Percentiles rank a stretch among this genome's conserved stretches.
Conservation (phyloP, 2,329 filamentous ascomycete genomes). For the Geoglossum cookeanum region DNA sequence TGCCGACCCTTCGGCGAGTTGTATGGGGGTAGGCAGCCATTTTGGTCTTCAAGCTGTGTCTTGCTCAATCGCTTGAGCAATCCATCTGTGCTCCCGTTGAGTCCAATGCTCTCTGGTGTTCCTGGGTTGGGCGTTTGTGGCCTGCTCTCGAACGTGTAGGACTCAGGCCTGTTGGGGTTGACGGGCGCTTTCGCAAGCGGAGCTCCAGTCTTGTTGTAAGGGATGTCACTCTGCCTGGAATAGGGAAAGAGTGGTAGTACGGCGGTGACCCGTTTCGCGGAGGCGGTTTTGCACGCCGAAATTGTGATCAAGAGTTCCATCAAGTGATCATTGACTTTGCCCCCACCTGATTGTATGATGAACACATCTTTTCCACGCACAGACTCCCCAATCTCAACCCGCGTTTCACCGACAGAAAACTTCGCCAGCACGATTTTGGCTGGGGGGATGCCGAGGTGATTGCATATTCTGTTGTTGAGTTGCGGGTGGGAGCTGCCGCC, state of each 20-base stretch:
- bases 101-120: conserved; percentile 43
- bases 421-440: conserved; percentile 73
- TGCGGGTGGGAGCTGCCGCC: conserved; percentile 84
- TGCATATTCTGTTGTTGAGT: conserved; percentile 72
- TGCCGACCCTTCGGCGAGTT: conserved; percentile 16
- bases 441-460: conserved; percentile 67
- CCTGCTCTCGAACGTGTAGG: conserved; percentile 76
- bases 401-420: conserved; percentile 87
- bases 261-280: conserved; percentile 79
- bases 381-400: conserved; percentile 89
- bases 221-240: conserved; percentile 85
- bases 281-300: conserved; percentile 91
- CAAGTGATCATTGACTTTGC: conserved; percentile 87
- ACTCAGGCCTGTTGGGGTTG: conserved; percentile 32
- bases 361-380: conserved; percentile 98
- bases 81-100: conserved; percentile 43
- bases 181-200: conserved; percentile 54
- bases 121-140: conserved; percentile 68
- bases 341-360: conserved; percentile 87
- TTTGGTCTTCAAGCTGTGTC: conserved; percentile 37
- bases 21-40: conserved; percentile 19
- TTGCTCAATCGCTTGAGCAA: conserved; percentile 58
- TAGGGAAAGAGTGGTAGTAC: conserved; percentile 94
- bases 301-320: conserved; percentile 96
- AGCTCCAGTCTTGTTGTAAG: conserved; percentile 88